These are phyloP conservation scores for Sindora glabra DNA, from an alignment of 306 rosid species.

Conservation along the genomic window DNA sequence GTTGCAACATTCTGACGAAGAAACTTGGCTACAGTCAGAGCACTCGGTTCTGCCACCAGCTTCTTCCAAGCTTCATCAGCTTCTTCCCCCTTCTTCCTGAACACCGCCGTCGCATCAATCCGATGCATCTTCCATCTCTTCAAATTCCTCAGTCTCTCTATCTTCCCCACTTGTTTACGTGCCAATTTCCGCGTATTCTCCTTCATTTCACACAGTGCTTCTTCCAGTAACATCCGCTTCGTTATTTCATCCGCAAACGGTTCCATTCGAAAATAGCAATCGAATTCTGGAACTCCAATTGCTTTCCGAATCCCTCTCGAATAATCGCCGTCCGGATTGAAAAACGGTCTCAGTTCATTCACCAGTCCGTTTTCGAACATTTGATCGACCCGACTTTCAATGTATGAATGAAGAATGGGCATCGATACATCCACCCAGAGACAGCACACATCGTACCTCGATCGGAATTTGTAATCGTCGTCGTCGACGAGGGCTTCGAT, in stretches of 20 bases:
- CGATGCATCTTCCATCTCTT: conserved; percentile 67
- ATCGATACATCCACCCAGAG: conserved; percentile 68
- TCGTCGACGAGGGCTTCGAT: conserved; percentile 61
- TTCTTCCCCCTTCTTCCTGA: conserved; percentile 34
- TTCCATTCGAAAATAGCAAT: conserved; percentile 45
- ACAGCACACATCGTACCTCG: conserved; percentile 54
- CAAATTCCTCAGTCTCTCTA: conserved; percentile 34
- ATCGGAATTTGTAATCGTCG: conserved; percentile 32
- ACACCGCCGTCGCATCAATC: conserved; percentile 69
- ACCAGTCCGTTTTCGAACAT: conserved; percentile 64
- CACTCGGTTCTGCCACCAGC: conserved; percentile 48
- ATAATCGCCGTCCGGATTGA: conserved; percentile 40
- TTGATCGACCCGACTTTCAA: conserved; percentile 51
- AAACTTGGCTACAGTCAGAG: conserved; percentile 36
- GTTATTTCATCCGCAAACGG: conserved; percentile 12
- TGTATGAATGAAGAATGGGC: conserved; percentile 36
- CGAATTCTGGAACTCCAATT: conserved; percentile 82
- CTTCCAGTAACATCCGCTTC: conserved; percentile 10
- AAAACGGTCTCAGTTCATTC: conserved; percentile 42
- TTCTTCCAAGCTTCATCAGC: conserved; percentile 62
- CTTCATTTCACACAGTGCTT: conserved; percentile 44
- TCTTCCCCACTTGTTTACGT: conserved; percentile 46
- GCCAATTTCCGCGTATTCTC: conserved; percentile 54
- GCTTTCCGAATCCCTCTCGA: conserved; percentile 58
- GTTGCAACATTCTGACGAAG: conserved; percentile 10